Conservation (phyloP, 495 filamentous ascomycete species). For the Penicillium coffeae region DNA sequence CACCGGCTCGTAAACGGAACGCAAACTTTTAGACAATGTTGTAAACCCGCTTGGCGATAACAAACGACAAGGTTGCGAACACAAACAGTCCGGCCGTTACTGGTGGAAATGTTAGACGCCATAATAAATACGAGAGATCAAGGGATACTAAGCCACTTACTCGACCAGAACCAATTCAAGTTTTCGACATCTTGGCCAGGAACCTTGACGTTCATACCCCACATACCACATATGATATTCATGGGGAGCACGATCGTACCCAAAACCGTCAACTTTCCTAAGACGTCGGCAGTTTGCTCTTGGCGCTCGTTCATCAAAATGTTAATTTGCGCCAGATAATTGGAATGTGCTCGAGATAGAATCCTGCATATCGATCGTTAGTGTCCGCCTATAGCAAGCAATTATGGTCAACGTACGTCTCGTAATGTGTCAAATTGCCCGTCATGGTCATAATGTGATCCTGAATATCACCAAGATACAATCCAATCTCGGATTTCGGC, state of each 20-base stretch:
- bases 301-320: constrained; percentile 97
- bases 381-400: background rate
- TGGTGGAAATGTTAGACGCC: constrained; percentile 8
- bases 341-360: constrained; percentile 85
- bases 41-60: constrained; percentile 77
- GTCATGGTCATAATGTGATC: constrained; percentile 99
- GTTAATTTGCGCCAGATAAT: constrained; percentile 93
- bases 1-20: background rate
- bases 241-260: constrained; percentile 96
- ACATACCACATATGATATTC: constrained; percentile 97
- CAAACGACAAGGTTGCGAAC: constrained; percentile 75
- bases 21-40: constrained; percentile 52
- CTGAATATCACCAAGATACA: constrained; percentile 96
- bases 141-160: constrained; percentile 31
- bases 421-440: constrained; percentile 88
- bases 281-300: constrained; percentile 89
- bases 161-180: constrained; percentile 61
- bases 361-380: constrained; percentile 52
- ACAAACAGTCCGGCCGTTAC: constrained; percentile 72
- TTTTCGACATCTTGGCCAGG: constrained; percentile 75
- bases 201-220: constrained; percentile 98
- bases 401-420: constrained; percentile 63
- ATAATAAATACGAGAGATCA: background rate
- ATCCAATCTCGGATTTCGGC: constrained; percentile 87
- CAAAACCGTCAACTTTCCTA: constrained; percentile 91